A percentile compares a stretch with the other conserved stretches of the same genome.
Conservation (phyloP, 495 filamentous ascomycete genomes). For the Trichocladium antarcticum region DNA sequence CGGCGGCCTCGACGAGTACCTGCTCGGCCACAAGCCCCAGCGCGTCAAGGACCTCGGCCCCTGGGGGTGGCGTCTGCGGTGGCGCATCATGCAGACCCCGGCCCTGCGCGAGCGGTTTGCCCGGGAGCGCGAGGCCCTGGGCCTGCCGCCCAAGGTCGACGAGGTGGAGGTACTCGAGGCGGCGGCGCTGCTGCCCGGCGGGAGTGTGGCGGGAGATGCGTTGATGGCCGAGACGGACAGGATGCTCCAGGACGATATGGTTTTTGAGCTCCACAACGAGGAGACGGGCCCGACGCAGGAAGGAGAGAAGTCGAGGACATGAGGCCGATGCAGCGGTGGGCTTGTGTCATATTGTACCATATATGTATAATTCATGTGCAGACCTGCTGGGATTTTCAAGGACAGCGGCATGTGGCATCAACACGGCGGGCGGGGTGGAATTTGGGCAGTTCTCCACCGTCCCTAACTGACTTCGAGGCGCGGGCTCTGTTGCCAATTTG, state of each 20-base stretch:
- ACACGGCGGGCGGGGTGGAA: background rate
- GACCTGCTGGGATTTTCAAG: background rate
- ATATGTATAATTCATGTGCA: conserved; percentile 13
- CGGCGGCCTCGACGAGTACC: conserved; percentile 83
- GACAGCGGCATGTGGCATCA: background rate
- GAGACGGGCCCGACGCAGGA: conserved; percentile 17
- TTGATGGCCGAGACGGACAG: conserved; percentile 30
- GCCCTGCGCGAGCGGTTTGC: conserved; percentile 49
- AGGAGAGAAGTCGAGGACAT: conserved; percentile 7
- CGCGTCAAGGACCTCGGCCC: conserved; percentile 77
- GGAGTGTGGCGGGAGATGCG: conserved; percentile 6
- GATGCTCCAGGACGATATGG: conserved; percentile 30
- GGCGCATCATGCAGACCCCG: conserved; percentile 69
- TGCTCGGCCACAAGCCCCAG: conserved; percentile 59
- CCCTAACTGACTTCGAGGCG: too few species aligned
- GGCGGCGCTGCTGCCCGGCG: conserved; percentile 6
- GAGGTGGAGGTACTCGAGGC: conserved; percentile 1
- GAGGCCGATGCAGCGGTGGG: background rate
- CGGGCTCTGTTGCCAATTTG: too few species aligned
- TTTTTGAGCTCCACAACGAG: conserved; percentile 33
- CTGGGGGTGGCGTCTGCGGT: conserved; percentile 77
- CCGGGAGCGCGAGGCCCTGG: conserved; percentile 39
- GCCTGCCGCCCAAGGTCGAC: conserved; percentile 21
- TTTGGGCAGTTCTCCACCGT: too few species aligned
- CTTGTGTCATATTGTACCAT: conserved; percentile 9